These are phyloP conservation scores for Fusarium continuum DNA, from an alignment of 2,329 filamentous ascomycete species.

Conservation along the genomic window DNA sequence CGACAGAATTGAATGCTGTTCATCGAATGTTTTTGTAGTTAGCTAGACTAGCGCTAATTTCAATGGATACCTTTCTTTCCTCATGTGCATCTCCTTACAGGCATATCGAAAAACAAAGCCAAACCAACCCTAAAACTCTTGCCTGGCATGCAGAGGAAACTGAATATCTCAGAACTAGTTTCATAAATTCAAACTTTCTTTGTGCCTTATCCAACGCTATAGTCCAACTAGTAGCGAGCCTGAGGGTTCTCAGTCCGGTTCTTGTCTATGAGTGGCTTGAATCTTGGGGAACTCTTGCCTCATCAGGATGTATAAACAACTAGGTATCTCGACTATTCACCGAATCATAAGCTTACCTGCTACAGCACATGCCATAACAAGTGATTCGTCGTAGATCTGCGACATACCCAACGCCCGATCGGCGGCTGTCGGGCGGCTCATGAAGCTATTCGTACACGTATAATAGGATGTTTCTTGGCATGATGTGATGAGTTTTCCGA, in stretches of 20 bases:
- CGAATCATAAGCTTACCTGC: conserved; percentile 21
- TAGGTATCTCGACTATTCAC: conserved; percentile 26
- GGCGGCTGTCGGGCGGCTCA: conserved; percentile 27
- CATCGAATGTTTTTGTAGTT: neutral
- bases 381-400: conserved; percentile 6
- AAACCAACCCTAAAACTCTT: neutral
- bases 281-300: conserved; percentile 18
- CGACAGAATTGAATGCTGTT: too few species aligned
- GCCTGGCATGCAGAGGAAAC: neutral
- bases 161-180: neutral
- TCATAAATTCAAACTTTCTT: neutral
- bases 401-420: conserved; percentile 9
- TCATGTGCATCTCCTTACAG: neutral
- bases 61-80: neutral
- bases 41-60: neutral
- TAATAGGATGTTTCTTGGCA: neutral
- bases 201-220: neutral
- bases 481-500: neutral
- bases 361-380: neutral
- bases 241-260: conserved; percentile 2
- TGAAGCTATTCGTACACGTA: neutral
- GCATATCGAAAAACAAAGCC: too few species aligned
- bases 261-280: conserved; percentile 31
- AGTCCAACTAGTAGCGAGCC: too few species aligned
- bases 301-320: conserved; percentile 16